Base-by-base conservation (phyloP, 2,329 filamentous ascomycete genomes). In the Paramyrothecium sp. region DNA sequence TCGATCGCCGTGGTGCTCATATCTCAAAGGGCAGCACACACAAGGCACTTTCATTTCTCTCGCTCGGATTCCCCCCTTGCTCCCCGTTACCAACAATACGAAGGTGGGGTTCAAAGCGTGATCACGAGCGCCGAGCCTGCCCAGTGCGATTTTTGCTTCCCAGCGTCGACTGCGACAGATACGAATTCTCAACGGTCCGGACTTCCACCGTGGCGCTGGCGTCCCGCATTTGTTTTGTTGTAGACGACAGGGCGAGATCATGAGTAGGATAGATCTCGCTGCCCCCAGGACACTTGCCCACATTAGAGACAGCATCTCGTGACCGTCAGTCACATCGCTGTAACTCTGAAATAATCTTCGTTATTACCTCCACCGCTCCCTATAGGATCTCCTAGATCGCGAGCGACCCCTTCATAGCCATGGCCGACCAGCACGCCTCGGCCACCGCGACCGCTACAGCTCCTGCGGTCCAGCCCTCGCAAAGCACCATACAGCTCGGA, bases 231-330 rank as follows among this genome's bases (percentile, higher is more conserved):
- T 30, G 26, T 10, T 30, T 30, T 30, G 26, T 30, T 30, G 26
- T 10, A 30, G 26, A 30, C 26, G 10, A 30, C 5, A 30, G 5
- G 26, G 63, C 62, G 62, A 66, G 60, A 68, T 58, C 62, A 68
- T 68, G 66, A 68, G 65, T 64, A 58, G 63, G 56, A 63, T 59
- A 59, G 62, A 64, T 51, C 64, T 68, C 60, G 56, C 61, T 60
- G 56, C 61, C 56, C 48, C 58, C 38, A 59, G 63, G 56, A 61
- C 60, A 64, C 54, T 66, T 60, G 65, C 61, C 60, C 63, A 63
- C 58, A 58, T 63, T 54, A 63, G 64, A 58, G 63, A 57, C 55
- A 63, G 58, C 57, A 57, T 65, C 54, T 65, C 66, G 53, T 68
- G 65, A 68, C 56, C 56, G 20, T n/a, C 44, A 5, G 38, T 47